Evolutionary conservation across 495 filamentous ascomycete genomes (phyloP).

Genomic region (Ascodesmis nigricans): DNA sequence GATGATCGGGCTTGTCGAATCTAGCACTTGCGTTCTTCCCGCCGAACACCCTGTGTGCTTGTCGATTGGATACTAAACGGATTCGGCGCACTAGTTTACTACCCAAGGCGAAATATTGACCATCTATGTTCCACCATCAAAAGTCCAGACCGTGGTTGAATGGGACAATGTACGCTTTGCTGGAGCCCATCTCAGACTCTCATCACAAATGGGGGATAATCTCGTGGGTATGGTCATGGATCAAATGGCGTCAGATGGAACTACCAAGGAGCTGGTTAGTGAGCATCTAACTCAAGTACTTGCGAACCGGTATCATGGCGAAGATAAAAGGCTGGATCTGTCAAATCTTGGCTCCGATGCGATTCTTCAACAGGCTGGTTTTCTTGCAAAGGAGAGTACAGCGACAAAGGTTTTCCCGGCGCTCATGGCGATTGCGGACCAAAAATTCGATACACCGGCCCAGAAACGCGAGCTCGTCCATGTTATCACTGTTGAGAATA

Average conservation of each 20-base stretch:
- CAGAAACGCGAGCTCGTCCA: slow-evolving; percentile 49
- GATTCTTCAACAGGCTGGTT: slow-evolving; percentile 43
- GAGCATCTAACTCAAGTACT: slow-evolving; percentile 37
- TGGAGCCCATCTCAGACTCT: slow-evolving; percentile 13
- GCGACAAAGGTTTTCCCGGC: slow-evolving; percentile 76
- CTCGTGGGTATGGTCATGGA: not conserved
- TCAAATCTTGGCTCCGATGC: slow-evolving; percentile 49
- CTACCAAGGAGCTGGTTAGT: slow-evolving; percentile 4
- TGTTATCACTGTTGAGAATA: slow-evolving; percentile 56
- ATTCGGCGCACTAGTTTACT: too few relatives aligned
- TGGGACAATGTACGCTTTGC: slow-evolving; percentile 19
- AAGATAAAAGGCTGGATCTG: slow-evolving; percentile 54
- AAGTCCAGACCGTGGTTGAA: slow-evolving; percentile 10
- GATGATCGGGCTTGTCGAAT: too few relatives aligned
- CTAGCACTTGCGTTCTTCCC: too few relatives aligned
- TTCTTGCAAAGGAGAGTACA: slow-evolving; percentile 47
- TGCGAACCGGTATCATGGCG: slow-evolving; percentile 44
- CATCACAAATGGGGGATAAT: not conserved
- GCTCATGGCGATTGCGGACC: slow-evolving; percentile 58
- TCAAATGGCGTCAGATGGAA: not conserved
- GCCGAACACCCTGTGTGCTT: too few relatives aligned
- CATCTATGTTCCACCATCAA: slow-evolving; percentile 12
- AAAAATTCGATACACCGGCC: slow-evolving; percentile 39
- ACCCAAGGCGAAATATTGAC: slow-evolving; percentile 16
- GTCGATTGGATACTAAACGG: too few relatives aligned